These are phyloP conservation scores for Phytophthora sp. DNA, from an alignment of 352 stramenopile species.

Conservation along the genomic window DNA sequence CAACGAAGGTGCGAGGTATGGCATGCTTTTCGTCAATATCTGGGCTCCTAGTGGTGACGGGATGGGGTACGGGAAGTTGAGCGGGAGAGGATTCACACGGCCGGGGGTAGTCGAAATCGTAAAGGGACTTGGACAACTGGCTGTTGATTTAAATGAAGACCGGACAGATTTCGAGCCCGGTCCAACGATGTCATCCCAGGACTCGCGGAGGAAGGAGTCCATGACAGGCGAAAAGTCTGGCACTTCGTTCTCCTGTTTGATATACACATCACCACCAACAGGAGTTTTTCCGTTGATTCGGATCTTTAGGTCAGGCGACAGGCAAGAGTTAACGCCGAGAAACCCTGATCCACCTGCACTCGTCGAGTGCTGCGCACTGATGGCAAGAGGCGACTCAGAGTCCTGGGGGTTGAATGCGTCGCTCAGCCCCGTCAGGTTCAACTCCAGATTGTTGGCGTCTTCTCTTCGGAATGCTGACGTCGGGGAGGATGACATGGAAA, in stretches of 20 bases:
- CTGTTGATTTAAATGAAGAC: constrained; percentile 32
- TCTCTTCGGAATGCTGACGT: constrained; percentile 37
- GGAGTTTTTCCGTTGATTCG: constrained; percentile 32
- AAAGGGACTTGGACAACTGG: constrained; percentile 13
- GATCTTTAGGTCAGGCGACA: constrained; percentile 52
- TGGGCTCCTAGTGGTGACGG: constrained; percentile 20
- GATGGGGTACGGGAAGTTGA: constrained; percentile 32
- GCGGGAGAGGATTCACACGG: constrained; percentile 37
- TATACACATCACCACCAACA: constrained; percentile 31
- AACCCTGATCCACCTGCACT: background rate
- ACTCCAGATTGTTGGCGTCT: constrained; percentile 49
- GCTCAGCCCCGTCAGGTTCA: constrained; percentile 49
- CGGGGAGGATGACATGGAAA: constrained; percentile 16
- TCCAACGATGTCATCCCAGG: constrained; percentile 59
- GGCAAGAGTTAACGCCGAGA: constrained; percentile 14
- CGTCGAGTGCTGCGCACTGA: constrained; percentile 7
- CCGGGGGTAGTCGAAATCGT: constrained; percentile 26
- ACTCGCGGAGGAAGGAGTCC: constrained; percentile 66
- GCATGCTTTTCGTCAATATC: constrained; percentile 24
- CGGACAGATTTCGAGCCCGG: constrained; percentile 29
- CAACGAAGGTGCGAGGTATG: constrained; percentile 24
- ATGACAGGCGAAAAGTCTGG: constrained; percentile 57
- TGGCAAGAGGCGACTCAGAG: constrained; percentile 27
- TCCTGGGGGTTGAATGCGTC: constrained; percentile 51
- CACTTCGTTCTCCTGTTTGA: constrained; percentile 49